Percentiles rank a stretch among this genome's conserved stretches.
Evolutionary conservation across 2,329 filamentous ascomycete genomes (phyloP).

Genomic region (Metarhizium sp.): DNA sequence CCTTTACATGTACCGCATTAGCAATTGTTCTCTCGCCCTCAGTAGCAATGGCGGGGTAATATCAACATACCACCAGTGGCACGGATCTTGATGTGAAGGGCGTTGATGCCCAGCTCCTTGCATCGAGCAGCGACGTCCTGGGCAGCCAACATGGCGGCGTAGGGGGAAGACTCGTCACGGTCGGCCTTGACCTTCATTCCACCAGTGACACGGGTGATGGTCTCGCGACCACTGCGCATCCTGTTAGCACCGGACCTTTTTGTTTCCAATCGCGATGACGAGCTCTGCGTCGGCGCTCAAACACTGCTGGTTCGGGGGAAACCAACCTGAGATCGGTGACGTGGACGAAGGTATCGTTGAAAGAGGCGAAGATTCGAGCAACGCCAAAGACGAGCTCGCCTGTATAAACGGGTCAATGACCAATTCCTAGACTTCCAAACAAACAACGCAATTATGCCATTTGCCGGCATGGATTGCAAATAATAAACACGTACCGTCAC

Average conservation of each 20-base stretch:
- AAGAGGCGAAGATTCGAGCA: slow-evolving; percentile 91
- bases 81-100: slow-evolving; percentile 99
- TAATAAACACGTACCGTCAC: slow-evolving; percentile 60
- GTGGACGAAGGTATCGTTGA: slow-evolving; percentile 94
- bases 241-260: slow-evolving; percentile 2
- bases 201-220: slow-evolving; percentile 98
- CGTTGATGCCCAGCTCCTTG: slow-evolving; percentile 68
- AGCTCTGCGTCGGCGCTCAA: neutral
- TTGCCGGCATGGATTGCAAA: neutral
- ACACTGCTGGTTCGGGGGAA: slow-evolving; percentile 9
- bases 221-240: slow-evolving; percentile 85
- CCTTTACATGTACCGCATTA: slow-evolving; percentile 33
- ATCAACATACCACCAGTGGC: slow-evolving; percentile 79
- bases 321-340: slow-evolving; percentile 95
- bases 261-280: neutral
- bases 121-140: slow-evolving; percentile 90
- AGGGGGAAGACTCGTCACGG: slow-evolving; percentile 98
- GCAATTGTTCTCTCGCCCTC: neutral
- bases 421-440: neutral
- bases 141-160: slow-evolving; percentile 99
- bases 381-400: slow-evolving; percentile 97
- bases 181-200: slow-evolving; percentile 99
- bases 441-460: neutral
- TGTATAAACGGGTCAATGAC: slow-evolving; percentile 25
- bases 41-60: neutral